Conservation (phyloP, 2,329 filamentous ascomycete species). For the Hymenoscyphus repandus region DNA sequence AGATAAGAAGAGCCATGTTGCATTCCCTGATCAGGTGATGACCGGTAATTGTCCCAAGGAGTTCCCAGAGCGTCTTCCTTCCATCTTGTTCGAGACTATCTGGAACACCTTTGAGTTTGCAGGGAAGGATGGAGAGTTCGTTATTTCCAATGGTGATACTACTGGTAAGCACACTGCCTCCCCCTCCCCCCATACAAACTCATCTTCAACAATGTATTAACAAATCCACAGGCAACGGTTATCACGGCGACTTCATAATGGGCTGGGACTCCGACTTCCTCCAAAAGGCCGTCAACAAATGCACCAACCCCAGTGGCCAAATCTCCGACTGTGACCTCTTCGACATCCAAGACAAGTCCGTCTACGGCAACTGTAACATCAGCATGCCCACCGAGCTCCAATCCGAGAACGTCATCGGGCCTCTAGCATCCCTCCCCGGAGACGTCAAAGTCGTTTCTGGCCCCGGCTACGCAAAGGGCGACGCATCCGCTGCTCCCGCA, state of each 20-base stretch:
- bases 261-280: conserved; percentile 70
- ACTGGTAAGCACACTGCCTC: conserved; percentile 63
- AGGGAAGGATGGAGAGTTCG: conserved; percentile 60
- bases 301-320: conserved; percentile 64
- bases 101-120: conserved; percentile 67
- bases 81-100: conserved; percentile 82
- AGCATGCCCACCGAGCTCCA: conserved; percentile 51
- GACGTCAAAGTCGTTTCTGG: conserved; percentile 44
- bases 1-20: conserved; percentile 61
- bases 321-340: conserved; percentile 75
- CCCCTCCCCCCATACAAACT: too few species aligned
- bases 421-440: conserved; percentile 58
- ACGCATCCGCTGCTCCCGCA: conserved; percentile 2
- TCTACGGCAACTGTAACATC: conserved; percentile 57
- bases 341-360: conserved; percentile 53
- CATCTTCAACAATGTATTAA: background rate
- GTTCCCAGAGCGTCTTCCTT: conserved; percentile 63
- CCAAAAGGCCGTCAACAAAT: conserved; percentile 66
- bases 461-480: conserved; percentile 34
- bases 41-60: conserved; percentile 68
- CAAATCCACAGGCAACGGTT: conserved; percentile 55
- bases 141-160: conserved; percentile 72
- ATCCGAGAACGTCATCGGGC: conserved; percentile 54
- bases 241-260: conserved; percentile 76
- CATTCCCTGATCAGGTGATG: conserved; percentile 73